Percentiles rank a stretch among this genome's conserved stretches.
Conservation (phyloP, 306 rosid species). For the Leucaena leucocephala region DNA sequence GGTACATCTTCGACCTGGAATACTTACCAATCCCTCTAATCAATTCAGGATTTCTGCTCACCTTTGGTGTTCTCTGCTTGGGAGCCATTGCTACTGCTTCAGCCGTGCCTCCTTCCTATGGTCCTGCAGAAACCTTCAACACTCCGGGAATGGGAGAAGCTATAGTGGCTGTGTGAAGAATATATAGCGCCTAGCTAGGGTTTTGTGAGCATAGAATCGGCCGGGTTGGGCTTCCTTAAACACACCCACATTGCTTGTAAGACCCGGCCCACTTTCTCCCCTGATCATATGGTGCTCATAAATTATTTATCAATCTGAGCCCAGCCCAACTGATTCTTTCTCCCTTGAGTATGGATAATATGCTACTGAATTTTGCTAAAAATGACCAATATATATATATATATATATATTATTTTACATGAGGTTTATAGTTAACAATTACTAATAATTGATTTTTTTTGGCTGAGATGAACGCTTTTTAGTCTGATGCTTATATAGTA, state of each 20-base stretch:
- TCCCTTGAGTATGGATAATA: too few species aligned
- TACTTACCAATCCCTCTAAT: constrained; percentile 68
- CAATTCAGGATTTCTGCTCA: constrained; percentile 64
- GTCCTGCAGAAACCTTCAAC: not conserved
- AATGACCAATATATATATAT: too few species aligned
- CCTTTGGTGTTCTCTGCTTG: constrained; percentile 44
- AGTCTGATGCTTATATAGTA: not conserved
- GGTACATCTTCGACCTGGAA: constrained; percentile 69
- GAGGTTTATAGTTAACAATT: not conserved
- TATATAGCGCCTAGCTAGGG: constrained; percentile 1
- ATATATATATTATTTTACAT: not conserved
- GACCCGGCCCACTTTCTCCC: not conserved
- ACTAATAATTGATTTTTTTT: not conserved
- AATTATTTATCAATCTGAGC: not conserved
- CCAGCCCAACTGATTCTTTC: not conserved
- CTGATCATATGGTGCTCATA: too few species aligned
- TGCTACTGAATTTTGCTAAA: too few species aligned
- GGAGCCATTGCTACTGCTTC: constrained; percentile 55
- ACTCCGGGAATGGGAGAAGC: not conserved
- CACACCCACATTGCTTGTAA: not conserved
- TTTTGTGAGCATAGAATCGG: not conserved
- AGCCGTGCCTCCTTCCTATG: not conserved
- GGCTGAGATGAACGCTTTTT: not conserved
- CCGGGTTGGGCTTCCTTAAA: not conserved
- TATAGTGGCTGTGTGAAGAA: not conserved